Conservation (phyloP, 1,284 basidiomycete species). For the Coniferiporia weirii region DNA sequence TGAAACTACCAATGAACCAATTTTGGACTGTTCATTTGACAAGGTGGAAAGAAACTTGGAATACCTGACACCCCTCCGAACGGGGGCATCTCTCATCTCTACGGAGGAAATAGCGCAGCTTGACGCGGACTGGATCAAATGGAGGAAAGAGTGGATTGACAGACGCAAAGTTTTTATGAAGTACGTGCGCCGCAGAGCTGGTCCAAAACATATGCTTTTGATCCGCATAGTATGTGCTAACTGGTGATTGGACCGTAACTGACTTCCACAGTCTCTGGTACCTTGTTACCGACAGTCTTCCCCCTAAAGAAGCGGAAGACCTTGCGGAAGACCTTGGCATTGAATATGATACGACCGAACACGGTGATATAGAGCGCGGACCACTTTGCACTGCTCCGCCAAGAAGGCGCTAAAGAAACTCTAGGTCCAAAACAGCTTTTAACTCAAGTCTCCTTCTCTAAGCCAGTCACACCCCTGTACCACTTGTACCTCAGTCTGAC, state of each 20-base stretch:
- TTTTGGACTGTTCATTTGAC: no score
- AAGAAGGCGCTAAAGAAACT: not conserved
- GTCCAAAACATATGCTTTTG: not conserved
- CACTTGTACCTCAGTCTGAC: no score
- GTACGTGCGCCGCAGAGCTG: constrained; percentile 37
- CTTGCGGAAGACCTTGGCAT: constrained; percentile 72
- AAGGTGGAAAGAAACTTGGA: constrained; percentile 47
- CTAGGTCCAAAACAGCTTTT: not conserved
- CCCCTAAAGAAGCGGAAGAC: constrained; percentile 53
- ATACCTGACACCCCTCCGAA: constrained; percentile 59
- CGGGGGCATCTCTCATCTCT: constrained; percentile 61
- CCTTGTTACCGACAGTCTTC: constrained; percentile 57
- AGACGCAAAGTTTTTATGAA: constrained; percentile 63
- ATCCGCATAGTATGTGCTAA: not conserved
- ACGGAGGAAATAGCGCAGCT: constrained; percentile 56
- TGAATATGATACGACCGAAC: constrained; percentile 67
- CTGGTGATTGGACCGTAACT: not conserved
- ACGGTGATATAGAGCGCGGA: constrained; percentile 48
- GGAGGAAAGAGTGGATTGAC: constrained; percentile 67
- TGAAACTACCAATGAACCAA: no score
- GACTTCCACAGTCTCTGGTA: constrained; percentile 63
- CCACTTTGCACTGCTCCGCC: constrained; percentile 33
- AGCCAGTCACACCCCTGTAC: no score
- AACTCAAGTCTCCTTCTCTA: no score
- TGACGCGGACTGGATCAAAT: constrained; percentile 63